phyloP scores from a whole-genome alignment of 306 rosid species.

The Rosa persica region DNA sequence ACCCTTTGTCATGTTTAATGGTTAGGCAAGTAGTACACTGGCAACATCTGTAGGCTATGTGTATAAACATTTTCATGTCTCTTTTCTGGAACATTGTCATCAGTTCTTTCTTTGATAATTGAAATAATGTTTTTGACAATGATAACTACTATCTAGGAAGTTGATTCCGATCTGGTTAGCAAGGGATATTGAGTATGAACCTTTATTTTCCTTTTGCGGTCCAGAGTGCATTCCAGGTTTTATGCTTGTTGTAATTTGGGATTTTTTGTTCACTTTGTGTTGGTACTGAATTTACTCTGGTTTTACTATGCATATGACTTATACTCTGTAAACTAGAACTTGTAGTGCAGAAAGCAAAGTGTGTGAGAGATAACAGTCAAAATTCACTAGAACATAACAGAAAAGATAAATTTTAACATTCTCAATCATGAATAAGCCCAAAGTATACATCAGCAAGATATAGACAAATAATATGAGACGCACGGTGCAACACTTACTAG shows the following conservation, averaged over 20 bases:
- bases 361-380: background rate
- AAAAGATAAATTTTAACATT: background rate
- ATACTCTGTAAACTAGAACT: too few relatives aligned
- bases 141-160: background rate
- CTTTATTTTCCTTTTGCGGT: too few relatives aligned
- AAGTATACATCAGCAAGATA: background rate
- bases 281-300: too few relatives aligned
- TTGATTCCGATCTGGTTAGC: background rate
- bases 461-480: background rate
- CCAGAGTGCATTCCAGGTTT: too few relatives aligned
- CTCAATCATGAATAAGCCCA: background rate
- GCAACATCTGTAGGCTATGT: background rate
- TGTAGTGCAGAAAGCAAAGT: background rate
- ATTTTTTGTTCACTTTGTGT: too few relatives aligned
- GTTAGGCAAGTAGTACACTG: background rate
- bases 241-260: too few relatives aligned
- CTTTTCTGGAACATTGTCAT: background rate
- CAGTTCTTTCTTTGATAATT: background rate
- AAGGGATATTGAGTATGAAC: too few relatives aligned
- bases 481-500: too few relatives aligned
- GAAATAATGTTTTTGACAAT: background rate
- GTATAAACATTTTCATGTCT: background rate
- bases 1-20: background rate
- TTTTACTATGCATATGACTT: too few relatives aligned
- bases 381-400: background rate